Evolutionary conservation across 257 asterid genomes (phyloP).

Genomic region (Coffea eugenioides): DNA sequence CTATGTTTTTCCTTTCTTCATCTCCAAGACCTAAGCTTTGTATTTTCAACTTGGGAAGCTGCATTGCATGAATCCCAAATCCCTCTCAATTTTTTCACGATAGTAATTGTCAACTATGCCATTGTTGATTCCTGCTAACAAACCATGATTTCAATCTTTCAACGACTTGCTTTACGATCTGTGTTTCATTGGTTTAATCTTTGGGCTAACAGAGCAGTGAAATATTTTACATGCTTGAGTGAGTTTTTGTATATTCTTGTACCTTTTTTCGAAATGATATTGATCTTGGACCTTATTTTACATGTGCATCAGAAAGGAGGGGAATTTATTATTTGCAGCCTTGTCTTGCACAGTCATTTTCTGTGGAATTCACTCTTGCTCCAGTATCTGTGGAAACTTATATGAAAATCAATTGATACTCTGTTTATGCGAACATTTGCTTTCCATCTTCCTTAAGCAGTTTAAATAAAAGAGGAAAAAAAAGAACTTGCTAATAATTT

Average conservation of each 20-base stretch:
- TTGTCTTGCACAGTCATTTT: constrained; percentile 82
- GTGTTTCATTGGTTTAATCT: not conserved
- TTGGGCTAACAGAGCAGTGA: not conserved
- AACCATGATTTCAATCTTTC: no score
- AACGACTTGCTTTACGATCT: not conserved
- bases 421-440: not conserved
- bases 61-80: not conserved
- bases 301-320: constrained; percentile 71
- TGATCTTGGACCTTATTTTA: constrained; percentile 9
- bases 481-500: not conserved
- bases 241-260: not conserved
- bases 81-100: not conserved
- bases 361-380: constrained; percentile 97
- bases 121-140: not conserved
- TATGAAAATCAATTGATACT: not conserved
- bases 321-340: constrained; percentile 80
- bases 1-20: not conserved
- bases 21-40: not conserved
- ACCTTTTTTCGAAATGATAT: not conserved
- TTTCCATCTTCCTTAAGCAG: not conserved
- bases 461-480: no score
- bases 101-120: not conserved
- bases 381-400: constrained; percentile 88
- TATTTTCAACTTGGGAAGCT: not conserved
- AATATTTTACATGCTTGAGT: not conserved